Evolutionary conservation across 2,329 filamentous ascomycete genomes (phyloP).

Genomic region (Ilyonectria sp.): DNA sequence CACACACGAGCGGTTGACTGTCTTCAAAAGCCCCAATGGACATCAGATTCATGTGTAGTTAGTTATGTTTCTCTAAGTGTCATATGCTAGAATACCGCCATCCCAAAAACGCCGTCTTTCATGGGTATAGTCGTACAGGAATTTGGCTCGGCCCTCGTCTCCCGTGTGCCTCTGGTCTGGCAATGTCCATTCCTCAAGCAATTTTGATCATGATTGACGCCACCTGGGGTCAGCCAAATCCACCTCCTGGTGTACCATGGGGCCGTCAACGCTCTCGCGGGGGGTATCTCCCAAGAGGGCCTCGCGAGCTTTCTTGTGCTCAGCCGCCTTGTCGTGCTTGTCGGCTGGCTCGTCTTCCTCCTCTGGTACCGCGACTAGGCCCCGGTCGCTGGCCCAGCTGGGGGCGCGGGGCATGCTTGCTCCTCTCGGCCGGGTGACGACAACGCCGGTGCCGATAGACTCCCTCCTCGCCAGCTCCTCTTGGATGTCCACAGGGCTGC

Average conservation of each 20-base stretch:
- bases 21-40: not conserved
- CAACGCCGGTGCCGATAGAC: constrained; percentile 17
- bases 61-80: constrained; percentile 22
- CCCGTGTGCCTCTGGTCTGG: constrained; percentile 24
- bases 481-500: constrained; percentile 18
- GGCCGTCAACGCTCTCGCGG: constrained; percentile 42
- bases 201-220: constrained; percentile 32
- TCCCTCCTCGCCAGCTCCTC: constrained; percentile 23
- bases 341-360: constrained; percentile 51
- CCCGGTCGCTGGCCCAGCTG: constrained; percentile 57
- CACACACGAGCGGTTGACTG: not conserved
- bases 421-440: constrained; percentile 44
- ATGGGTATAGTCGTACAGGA: constrained; percentile 47
- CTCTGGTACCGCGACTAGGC: constrained; percentile 57
- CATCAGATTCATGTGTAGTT: constrained; percentile 16
- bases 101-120: constrained; percentile 43
- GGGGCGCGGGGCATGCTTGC: constrained; percentile 48
- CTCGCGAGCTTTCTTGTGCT: constrained; percentile 46
- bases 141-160: constrained; percentile 26
- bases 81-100: constrained; percentile 29
- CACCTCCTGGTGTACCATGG: constrained; percentile 41
- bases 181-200: constrained; percentile 10
- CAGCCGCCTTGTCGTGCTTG: constrained; percentile 33
- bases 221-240: constrained; percentile 50
- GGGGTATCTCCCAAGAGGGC: constrained; percentile 48